Evolutionary conservation across 257 asterid genomes (phyloP).

Genomic region (Solanum pinnatisectum): DNA sequence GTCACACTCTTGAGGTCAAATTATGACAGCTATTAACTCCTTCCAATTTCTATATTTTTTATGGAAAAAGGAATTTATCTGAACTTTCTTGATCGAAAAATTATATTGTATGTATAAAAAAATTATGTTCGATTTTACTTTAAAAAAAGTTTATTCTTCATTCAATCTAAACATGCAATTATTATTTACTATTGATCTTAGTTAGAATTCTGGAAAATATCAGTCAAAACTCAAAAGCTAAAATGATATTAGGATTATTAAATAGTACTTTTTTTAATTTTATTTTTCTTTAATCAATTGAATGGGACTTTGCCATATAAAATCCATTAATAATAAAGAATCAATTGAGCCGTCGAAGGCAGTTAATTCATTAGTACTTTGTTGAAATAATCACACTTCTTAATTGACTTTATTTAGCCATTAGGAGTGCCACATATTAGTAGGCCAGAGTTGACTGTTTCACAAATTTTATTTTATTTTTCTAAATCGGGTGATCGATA

Average conservation of each 20-base stretch:
- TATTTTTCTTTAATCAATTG: not conserved
- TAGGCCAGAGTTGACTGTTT: not conserved
- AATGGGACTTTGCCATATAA: not conserved
- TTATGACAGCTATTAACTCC: not conserved
- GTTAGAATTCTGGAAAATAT: no score
- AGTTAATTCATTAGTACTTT: not conserved
- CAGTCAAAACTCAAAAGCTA: not conserved
- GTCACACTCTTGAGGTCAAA: not conserved
- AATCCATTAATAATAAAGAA: not conserved
- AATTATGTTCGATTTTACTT: no score
- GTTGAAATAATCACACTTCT: not conserved
- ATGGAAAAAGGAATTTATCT: no score
- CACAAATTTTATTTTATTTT: not conserved
- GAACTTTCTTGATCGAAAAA: fast-evolving
- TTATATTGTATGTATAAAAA: no score
- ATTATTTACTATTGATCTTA: no score
- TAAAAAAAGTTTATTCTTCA: no score
- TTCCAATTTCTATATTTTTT: no score
- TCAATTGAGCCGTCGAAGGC: not conserved
- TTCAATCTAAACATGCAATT: no score
- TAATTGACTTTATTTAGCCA: not conserved
- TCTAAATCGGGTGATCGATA: no score
- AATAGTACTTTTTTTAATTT: not conserved
- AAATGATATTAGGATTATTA: not conserved
- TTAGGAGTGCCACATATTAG: not conserved